These are phyloP conservation scores for Kwoniella sp. DNA, from an alignment of 768 basidiomycete species.

Conservation along the genomic window DNA sequence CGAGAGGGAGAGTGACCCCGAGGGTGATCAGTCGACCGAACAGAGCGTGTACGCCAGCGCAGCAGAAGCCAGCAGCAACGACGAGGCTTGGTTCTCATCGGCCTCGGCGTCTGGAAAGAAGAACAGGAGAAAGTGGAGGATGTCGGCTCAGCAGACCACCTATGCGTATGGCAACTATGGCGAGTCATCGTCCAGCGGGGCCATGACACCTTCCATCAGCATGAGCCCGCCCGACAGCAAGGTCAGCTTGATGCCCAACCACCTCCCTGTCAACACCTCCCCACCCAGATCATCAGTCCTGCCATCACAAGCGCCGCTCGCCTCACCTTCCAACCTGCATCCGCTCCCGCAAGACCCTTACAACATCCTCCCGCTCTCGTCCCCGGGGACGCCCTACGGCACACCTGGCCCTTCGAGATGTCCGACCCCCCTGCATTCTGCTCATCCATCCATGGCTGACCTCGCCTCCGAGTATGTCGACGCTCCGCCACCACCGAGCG, in stretches of 20 bases:
- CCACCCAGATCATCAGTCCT: constrained; percentile 9
- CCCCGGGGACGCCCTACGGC: constrained; percentile 18
- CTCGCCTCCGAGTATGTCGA: constrained; percentile 15
- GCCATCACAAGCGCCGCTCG: constrained; percentile 12
- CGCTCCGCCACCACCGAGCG: constrained; percentile 7
- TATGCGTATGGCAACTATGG: constrained; percentile 7
- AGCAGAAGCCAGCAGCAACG: background rate
- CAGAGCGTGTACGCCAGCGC: background rate
- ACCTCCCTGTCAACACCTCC: constrained; percentile 6
- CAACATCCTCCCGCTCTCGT: constrained; percentile 33
- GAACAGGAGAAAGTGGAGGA: constrained; percentile 13
- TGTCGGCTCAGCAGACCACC: constrained; percentile 8
- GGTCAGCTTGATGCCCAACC: constrained; percentile 1
- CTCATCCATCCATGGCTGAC: constrained; percentile 19
- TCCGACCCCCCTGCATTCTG: constrained; percentile 19
- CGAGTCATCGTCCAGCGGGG: constrained; percentile 4
- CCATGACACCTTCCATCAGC: constrained; percentile 18
- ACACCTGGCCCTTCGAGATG: constrained; percentile 18
- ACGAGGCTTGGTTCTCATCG: no score
- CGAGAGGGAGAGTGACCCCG: constrained; percentile 17
- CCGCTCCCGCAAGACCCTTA: constrained; percentile 28
- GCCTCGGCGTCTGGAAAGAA: background rate
- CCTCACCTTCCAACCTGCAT: constrained; percentile 1
- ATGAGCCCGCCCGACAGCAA: constrained; percentile 23
- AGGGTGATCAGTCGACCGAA: background rate